Evolutionary conservation across 2,329 filamentous ascomycete genomes (phyloP).

Genomic region (Metarhizium anisopliae): DNA sequence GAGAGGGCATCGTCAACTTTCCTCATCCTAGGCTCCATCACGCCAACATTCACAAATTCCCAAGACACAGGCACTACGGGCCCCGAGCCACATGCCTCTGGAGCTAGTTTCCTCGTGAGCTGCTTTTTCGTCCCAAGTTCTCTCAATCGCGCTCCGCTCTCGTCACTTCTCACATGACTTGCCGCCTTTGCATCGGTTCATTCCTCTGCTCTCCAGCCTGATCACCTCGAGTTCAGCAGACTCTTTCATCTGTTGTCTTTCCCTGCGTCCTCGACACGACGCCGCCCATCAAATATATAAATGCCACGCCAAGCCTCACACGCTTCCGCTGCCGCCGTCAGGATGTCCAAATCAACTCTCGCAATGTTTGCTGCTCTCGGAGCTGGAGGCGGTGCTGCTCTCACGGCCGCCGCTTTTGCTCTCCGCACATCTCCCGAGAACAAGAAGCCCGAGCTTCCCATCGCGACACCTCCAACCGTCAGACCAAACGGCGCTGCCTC

Average conservation of each 20-base stretch:
- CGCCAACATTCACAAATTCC: not conserved
- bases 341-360: constrained; percentile 71
- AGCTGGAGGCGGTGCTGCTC: constrained; percentile 66
- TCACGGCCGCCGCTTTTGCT: constrained; percentile 61
- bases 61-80: too few species aligned
- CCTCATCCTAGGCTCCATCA: not conserved
- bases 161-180: not conserved
- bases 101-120: too few species aligned
- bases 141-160: not conserved
- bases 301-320: constrained; percentile 6
- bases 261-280: not conserved
- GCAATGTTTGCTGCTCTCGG: constrained; percentile 68
- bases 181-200: not conserved
- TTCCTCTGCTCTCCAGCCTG: not conserved
- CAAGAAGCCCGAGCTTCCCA: constrained; percentile 8
- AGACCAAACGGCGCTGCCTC: constrained; percentile 18
- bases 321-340: constrained; percentile 16
- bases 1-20: too few species aligned
- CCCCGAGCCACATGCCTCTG: too few species aligned
- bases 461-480: constrained; percentile 16
- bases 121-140: not conserved
- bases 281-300: constrained; percentile 7
- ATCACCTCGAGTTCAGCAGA: not conserved
- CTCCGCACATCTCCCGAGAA: constrained; percentile 31
- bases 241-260: not conserved